Percentiles rank a stretch among this genome's conserved stretches.
Evolutionary conservation across 2,329 filamentous ascomycete species (phyloP).

Genomic region (Bipolaris victoriae): DNA sequence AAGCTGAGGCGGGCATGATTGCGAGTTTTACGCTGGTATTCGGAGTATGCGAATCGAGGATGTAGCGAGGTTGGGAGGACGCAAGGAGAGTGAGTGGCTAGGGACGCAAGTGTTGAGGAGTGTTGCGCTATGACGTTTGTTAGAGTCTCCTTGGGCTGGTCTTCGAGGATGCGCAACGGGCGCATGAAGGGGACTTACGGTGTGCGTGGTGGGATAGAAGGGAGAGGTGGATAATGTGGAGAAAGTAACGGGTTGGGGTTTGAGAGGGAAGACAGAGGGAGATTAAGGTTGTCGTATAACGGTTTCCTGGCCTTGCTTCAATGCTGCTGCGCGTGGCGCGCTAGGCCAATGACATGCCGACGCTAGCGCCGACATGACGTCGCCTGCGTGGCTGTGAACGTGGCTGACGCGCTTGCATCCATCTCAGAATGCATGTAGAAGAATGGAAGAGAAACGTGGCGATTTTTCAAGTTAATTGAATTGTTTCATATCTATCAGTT

Average conservation of each 20-base stretch:
- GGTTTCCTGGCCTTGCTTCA: conserved; percentile 25
- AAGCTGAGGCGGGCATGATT: conserved; percentile 44
- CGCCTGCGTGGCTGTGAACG: conserved; percentile 28
- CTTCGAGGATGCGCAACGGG: neutral
- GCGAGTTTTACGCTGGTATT: neutral
- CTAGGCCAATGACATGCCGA: conserved; percentile 23
- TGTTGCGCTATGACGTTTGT: conserved; percentile 6
- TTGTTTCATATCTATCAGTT: neutral
- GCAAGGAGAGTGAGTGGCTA: neutral
- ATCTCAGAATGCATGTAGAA: neutral
- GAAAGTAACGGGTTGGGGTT: neutral
- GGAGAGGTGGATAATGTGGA: neutral
- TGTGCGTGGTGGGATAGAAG: neutral
- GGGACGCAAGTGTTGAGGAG: neutral
- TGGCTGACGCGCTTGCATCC: conserved; percentile 3
- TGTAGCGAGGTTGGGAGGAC: neutral
- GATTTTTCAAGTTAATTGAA: neutral
- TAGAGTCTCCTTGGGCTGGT: neutral
- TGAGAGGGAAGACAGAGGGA: conserved; percentile 11
- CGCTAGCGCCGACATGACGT: conserved; percentile 30
- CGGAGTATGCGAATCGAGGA: neutral
- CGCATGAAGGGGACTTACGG: neutral
- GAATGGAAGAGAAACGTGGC: neutral
- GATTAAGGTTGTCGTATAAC: conserved; percentile 18
- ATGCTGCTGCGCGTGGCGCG: conserved; percentile 19